Evolutionary conservation across 1,284 basidiomycete genomes (phyloP).

Genomic region (Ceratobasidium sp.): DNA sequence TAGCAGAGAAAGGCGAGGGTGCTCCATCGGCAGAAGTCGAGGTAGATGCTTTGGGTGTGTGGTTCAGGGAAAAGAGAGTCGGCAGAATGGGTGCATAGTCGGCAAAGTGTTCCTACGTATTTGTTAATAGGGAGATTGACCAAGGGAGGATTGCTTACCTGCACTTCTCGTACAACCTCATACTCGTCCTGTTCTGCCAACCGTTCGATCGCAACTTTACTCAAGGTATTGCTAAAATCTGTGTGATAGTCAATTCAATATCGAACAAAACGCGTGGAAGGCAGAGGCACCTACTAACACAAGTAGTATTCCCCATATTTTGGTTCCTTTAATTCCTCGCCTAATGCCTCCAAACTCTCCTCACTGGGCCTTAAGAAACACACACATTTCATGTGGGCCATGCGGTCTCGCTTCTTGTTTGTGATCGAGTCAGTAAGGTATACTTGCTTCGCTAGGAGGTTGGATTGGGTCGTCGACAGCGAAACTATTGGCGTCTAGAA

Average conservation of each 20-base stretch:
- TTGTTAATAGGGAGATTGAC: slow-evolving; percentile 13
- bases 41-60: slow-evolving; percentile 60
- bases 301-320: slow-evolving; percentile 97
- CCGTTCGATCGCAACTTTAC: slow-evolving; percentile 90
- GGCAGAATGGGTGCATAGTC: slow-evolving; percentile 91
- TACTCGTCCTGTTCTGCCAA: slow-evolving; percentile 96
- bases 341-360: slow-evolving; percentile 83
- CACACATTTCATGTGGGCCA: slow-evolving; percentile 97
- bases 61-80: slow-evolving; percentile 89
- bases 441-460: slow-evolving; percentile 93
- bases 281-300: slow-evolving; percentile 81
- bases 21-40: slow-evolving; percentile 34
- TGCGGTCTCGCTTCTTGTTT: slow-evolving; percentile 86
- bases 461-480: slow-evolving; percentile 93
- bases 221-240: slow-evolving; percentile 97
- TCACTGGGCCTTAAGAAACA: slow-evolving; percentile 89
- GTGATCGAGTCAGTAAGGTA: slow-evolving; percentile 98
- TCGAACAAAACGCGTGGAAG: background rate
- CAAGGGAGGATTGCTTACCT: slow-evolving; percentile 65
- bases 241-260: slow-evolving; percentile 4
- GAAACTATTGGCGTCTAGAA: slow-evolving; percentile 95
- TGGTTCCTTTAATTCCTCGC: slow-evolving; percentile 86
- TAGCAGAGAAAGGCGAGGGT: slow-evolving; percentile 53
- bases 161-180: slow-evolving; percentile 95
- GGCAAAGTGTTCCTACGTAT: slow-evolving; percentile 89